Conservation (phyloP, 2,329 filamentous ascomycete species). For the Arthrinium puccinioides region DNA sequence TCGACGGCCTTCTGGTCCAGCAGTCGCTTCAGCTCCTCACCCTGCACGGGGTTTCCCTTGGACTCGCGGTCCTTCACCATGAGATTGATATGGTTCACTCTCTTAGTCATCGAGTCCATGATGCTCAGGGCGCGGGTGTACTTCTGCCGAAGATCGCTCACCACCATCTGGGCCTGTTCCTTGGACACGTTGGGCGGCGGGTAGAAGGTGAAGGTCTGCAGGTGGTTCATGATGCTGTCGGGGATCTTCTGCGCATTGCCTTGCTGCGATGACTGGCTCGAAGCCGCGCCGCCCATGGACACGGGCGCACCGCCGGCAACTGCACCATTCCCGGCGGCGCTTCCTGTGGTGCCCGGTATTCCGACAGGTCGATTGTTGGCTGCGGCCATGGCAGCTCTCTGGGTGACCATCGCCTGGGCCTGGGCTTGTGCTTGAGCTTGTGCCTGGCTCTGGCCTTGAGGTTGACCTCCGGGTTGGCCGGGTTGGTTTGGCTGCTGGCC, state of each 20-base stretch:
- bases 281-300: constrained; percentile 1
- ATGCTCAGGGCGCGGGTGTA: constrained; percentile 15
- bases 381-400: background rate
- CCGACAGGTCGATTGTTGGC: background rate
- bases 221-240: constrained; percentile 16
- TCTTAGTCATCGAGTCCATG: constrained; percentile 17
- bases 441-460: too few relatives aligned
- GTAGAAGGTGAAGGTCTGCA: constrained; percentile 16
- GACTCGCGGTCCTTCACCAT: constrained; percentile 18
- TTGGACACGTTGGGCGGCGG: background rate
- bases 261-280: constrained; percentile 4
- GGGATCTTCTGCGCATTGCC: constrained; percentile 8
- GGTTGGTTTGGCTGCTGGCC: constrained; percentile 1
- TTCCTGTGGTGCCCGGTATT: background rate
- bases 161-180: constrained; percentile 14
- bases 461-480: background rate
- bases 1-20: constrained; percentile 11
- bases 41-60: constrained; percentile 11
- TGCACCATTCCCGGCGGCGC: background rate
- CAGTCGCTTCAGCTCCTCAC: constrained; percentile 16
- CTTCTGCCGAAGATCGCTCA: constrained; percentile 12
- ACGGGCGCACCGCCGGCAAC: background rate
- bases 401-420: constrained; percentile 2
- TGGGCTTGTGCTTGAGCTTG: constrained; percentile 19
- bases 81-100: constrained; percentile 11